Conservation (phyloP, 495 filamentous ascomycete species). For the Penicillium robsamsonii region DNA sequence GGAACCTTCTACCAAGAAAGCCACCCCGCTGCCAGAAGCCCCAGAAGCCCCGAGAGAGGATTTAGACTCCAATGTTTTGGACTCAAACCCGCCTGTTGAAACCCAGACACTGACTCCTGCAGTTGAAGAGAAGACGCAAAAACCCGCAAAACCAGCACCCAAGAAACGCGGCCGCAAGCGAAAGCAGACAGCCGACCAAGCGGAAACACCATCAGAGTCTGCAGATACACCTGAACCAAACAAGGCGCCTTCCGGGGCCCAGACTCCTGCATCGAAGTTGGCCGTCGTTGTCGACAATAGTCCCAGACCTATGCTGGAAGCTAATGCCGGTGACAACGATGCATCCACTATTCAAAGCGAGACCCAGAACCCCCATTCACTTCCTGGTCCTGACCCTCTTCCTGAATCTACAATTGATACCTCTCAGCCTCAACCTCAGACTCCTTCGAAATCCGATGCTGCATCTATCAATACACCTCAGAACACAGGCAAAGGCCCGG, state of each 20-base stretch:
- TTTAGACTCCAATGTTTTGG: background rate
- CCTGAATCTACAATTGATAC: background rate
- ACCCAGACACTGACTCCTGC: background rate
- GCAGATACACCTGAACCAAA: background rate
- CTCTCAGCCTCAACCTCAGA: conserved; percentile 21
- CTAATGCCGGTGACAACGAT: background rate
- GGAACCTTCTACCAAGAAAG: background rate
- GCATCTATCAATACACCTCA: conserved; percentile 11
- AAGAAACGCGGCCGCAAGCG: conserved; percentile 50
- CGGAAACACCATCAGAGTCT: background rate
- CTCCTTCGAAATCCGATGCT: conserved; percentile 17
- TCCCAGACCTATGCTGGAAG: background rate
- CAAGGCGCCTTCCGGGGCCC: background rate
- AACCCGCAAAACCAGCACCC: conserved; percentile 20
- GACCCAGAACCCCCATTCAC: background rate
- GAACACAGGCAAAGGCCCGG: conserved; percentile 26
- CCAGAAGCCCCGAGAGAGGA: background rate
- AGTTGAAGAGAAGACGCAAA: conserved; percentile 8
- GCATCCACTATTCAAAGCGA: background rate
- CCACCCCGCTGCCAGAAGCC: conserved; percentile 1
- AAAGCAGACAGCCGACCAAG: conserved; percentile 35
- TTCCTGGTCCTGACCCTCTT: background rate
- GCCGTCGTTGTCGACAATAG: conserved; percentile 4
- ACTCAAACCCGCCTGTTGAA: background rate
- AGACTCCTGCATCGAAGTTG: background rate